Evolutionary conservation across 2,329 filamentous ascomycete genomes (phyloP), one percentile per base, ranked within the genome.

Genomic region (Aphanocladium album): DNA sequence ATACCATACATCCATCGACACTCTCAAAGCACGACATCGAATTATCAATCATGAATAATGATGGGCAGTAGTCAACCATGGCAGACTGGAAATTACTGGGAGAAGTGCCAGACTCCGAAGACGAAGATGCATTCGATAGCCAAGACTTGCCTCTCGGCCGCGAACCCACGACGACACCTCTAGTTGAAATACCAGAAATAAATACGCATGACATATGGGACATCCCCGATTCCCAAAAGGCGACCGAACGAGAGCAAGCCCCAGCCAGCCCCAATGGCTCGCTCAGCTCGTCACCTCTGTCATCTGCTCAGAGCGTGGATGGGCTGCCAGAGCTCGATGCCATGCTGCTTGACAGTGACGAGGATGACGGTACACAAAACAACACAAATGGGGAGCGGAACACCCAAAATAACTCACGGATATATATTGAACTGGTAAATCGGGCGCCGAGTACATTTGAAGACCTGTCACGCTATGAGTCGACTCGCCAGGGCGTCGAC

Each of bases 91-190:
- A 76, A 74, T 76, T 79, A 66, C 68, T 78, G 69, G 79, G 79
- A 67, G 78, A 79, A 68, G 74, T 81, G 65, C 79, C 79, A 61
- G 79, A 81, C 69, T 81, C 79, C 63, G 79, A 81, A 66, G 79
- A 80, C 61, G 79, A 80, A 52, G 73, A 71, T 64, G 75, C 68
- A 58, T 77, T 76, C 63, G 77, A 79, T 61, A 74, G 69, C 62
- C 70, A 76, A 61, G 66, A 71, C 47, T 46, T 64, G 46, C 62
- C 51, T 23, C 30, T 64, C 8, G 63, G 57, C 47, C 68, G 64
- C 5, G 63, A 63, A 4, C n/a, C 56, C n/a, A 55, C 58, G n/a
- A 47, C 59, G 27, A 37, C 43, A 52, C 37, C 50, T 14, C 21
- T 57, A 33, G 16, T 3, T 17, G 23, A 52, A 51, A 33, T 21